A percentile compares a stretch with the other conserved stretches of the same genome.
Conservation (phyloP, 1,284 basidiomycete genomes). For the Trichosporon sp. region DNA sequence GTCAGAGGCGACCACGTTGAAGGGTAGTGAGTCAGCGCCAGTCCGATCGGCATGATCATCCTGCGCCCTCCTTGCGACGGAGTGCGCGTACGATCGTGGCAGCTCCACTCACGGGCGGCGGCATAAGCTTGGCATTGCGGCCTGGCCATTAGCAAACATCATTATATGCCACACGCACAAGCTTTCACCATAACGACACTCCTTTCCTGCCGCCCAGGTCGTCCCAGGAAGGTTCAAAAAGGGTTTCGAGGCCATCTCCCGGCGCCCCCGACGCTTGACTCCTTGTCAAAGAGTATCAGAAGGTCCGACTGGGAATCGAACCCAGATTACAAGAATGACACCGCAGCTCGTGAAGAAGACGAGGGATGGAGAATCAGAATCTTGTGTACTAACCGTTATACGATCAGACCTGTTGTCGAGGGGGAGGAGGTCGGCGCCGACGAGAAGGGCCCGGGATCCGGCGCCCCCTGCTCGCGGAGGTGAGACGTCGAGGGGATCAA, state of each 20-base stretch:
- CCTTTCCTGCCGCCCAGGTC: too few species aligned
- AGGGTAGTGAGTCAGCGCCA: background rate
- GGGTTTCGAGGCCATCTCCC: background rate
- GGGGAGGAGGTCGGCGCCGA: background rate
- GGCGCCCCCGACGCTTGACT: background rate
- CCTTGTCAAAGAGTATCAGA: background rate
- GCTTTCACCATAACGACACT: too few species aligned
- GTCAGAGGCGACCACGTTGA: background rate
- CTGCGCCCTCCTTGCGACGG: background rate
- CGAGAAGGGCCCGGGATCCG: background rate
- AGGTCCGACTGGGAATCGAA: slow-evolving; percentile 1
- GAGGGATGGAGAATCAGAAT: background rate
- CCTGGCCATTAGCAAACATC: too few species aligned
- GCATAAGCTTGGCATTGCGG: too few species aligned
- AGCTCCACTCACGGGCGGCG: too few species aligned
- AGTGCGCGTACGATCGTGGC: too few species aligned
- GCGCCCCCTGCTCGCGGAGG: background rate
- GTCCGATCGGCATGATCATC: background rate
- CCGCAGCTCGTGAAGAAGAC: background rate
- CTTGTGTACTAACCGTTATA: background rate
- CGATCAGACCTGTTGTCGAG: background rate
- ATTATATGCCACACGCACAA: too few species aligned
- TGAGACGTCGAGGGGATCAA: background rate
- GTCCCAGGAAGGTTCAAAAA: background rate
- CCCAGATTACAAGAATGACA: background rate